A percentile compares a stretch with the other conserved stretches of the same genome.
Evolutionary conservation across 306 rosid genomes (phyloP).

Genomic region (Cucumis cinereus): DNA sequence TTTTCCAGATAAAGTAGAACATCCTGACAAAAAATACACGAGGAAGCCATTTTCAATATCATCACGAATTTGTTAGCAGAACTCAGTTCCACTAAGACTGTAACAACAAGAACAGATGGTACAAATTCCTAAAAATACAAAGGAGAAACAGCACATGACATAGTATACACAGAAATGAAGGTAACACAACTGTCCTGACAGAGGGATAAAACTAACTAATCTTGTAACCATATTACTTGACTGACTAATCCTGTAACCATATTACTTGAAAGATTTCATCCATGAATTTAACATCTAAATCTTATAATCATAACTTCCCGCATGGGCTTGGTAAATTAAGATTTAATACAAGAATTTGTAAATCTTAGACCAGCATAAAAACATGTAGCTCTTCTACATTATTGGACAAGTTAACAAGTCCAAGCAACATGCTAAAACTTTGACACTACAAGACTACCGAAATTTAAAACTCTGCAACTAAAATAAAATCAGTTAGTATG

Average conservation of each 20-base stretch:
- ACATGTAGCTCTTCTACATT: neutral
- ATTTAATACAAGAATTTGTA: neutral
- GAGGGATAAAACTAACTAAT: neutral
- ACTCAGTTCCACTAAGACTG: neutral
- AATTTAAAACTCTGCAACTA: neutral
- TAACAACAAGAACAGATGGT: neutral
- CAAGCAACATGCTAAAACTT: neutral
- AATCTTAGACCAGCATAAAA: neutral
- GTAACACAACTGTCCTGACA: neutral
- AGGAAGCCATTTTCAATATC: slow-evolving; percentile 7
- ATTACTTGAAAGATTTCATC: neutral
- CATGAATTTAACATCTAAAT: neutral
- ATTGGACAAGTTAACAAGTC: neutral
- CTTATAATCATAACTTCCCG: neutral
- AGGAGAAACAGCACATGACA: neutral
- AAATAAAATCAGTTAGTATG: no score
- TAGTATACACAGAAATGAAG: neutral
- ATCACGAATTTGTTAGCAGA: neutral
- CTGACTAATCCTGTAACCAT: neutral
- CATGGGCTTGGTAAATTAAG: neutral
- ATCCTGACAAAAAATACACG: slow-evolving; percentile 44
- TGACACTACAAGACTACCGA: neutral
- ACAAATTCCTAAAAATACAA: neutral
- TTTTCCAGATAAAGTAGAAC: slow-evolving; percentile 75
- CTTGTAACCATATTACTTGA: neutral